Base-by-base conservation (phyloP, 2,329 filamentous ascomycete genomes). In the Trichoderma sp. region DNA sequence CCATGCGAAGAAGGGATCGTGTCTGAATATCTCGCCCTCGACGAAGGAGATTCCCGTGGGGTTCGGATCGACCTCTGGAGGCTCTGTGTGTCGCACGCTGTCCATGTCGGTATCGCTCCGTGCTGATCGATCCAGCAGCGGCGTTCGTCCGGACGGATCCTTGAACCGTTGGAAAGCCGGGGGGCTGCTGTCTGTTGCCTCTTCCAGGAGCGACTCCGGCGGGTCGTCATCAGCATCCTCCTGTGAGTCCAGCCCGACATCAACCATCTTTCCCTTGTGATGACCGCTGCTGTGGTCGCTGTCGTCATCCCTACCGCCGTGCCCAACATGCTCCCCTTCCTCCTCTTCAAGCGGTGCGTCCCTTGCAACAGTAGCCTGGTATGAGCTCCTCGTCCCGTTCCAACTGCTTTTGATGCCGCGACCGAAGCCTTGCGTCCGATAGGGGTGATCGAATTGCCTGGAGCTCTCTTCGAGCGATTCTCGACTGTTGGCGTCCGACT, bases 1-100 rank as follows among this genome's bases (percentile, higher is more conserved):
- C 78, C 92, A 93, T 4, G 91, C 92, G 83, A 95, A 99, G 78
- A 98, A 96, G 5, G 89, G 83, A 76, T 99, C 95, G 75, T 98
- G 92, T 57, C 85, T 84, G 66, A 92, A 92, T 24, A 90, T 84
- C 72, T 93, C 90, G 57, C 84, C 83, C 47, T 88, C 83, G 5
- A 86, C 80, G 12, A 84, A 79, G 26, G 85, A 81, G 39, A 88
- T 81, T 0, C 85, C 75, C 2, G 76, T 72, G 19, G 79, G 74
- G 12, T 74, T 68, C 0, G 76, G 71, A 19, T 75, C 74, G 5
- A 73, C 74, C 60, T 79, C 76, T 17, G 77, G 74, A 1, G 75
- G 76, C 59, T 78, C 79, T 17, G 78, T 75, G 39, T 77, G 75
- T 24, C 67, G 70, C 17, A 70, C 52, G 48, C 71, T 73, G 65